Evolutionary conservation across 371 early-diverging fungal species (phyloP).

Genomic region (Actinomortierella ambigua): DNA sequence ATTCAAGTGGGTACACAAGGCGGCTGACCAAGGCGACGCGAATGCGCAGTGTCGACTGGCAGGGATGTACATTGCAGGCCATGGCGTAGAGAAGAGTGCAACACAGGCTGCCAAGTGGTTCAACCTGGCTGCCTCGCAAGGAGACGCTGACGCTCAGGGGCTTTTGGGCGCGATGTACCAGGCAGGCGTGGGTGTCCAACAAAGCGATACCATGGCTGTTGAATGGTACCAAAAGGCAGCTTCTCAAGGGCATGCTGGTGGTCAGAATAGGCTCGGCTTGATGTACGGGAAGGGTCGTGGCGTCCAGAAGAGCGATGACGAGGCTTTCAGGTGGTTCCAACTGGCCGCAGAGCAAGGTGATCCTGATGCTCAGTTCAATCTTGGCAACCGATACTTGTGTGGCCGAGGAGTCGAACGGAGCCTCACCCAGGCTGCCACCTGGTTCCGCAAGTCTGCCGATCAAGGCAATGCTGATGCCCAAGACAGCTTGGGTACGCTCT

Average conservation of each 20-base stretch:
- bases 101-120: conserved; percentile 74
- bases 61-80: conserved; percentile 71
- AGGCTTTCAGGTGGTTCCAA: conserved; percentile 75
- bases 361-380: conserved; percentile 74
- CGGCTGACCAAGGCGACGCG: conserved; percentile 76
- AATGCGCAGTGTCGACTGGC: no score
- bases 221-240: conserved; percentile 77
- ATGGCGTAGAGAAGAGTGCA: conserved; percentile 74
- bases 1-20: conserved; percentile 70
- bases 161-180: conserved; percentile 85
- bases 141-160: conserved; percentile 78
- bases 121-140: conserved; percentile 61
- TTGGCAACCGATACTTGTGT: conserved; percentile 83
- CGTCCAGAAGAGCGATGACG: conserved; percentile 64
- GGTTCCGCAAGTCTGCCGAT: conserved; percentile 79
- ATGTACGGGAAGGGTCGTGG: conserved; percentile 82
- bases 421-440: conserved; percentile 67
- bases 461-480: conserved; percentile 79
- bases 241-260: conserved; percentile 78
- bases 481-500: conserved; percentile 83
- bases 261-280: conserved; percentile 77
- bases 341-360: conserved; percentile 67
- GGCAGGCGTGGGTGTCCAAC: conserved; percentile 77
- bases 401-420: conserved; percentile 77
- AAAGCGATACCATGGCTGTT: conserved; percentile 66